Evolutionary conservation across 345 rosid species (phyloP).

Genomic region (Diplotaxis tenuifolia): DNA sequence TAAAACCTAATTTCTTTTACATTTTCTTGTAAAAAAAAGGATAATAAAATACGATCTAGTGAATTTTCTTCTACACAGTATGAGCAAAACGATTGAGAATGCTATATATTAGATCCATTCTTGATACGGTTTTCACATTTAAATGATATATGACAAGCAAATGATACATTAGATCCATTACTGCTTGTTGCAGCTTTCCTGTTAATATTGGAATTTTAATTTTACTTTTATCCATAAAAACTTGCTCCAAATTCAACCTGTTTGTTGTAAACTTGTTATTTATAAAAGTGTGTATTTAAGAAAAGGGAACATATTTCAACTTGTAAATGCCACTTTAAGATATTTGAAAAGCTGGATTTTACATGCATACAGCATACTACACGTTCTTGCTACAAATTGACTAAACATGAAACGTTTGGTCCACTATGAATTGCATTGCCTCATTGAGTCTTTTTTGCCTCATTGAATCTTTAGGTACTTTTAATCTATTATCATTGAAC

Average conservation of each 20-base stretch:
- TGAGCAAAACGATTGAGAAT: neutral
- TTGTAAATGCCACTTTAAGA: neutral
- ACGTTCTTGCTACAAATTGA: neutral
- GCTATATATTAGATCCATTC: neutral
- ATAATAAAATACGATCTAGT: neutral
- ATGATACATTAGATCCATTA: no score
- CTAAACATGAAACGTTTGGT: neutral
- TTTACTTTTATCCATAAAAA: no score
- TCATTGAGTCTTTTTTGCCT: neutral
- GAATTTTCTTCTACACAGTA: neutral
- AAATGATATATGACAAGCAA: neutral
- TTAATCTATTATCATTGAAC: neutral
- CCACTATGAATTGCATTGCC: neutral
- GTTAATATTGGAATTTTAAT: no score
- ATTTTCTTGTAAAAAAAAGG: neutral
- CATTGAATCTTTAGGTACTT: neutral
- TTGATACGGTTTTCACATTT: neutral
- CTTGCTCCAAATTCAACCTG: no score
- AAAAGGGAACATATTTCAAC: neutral
- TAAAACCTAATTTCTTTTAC: neutral
- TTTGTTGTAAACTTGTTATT: no score
- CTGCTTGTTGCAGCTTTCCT: no score
- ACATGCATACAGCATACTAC: neutral
- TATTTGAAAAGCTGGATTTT: neutral
- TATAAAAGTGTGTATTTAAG: neutral